These are phyloP conservation scores for Basidioascus undulatus DNA, from an alignment of 768 basidiomycete genomes.

Conservation along the genomic window DNA sequence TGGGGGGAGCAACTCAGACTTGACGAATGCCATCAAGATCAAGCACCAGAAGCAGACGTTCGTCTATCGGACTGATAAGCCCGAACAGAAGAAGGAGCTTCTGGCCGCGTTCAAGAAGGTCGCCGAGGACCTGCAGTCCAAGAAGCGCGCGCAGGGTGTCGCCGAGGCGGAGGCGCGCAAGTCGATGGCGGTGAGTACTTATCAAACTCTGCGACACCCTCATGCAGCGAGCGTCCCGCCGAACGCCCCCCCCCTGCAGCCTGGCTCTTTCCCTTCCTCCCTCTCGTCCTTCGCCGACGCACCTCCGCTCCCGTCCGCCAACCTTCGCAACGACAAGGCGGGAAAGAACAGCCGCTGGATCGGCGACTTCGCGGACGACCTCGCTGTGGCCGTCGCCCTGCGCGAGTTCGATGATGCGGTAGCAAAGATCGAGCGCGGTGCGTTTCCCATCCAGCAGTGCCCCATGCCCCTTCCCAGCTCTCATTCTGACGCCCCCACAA, in stretches of 20 bases:
- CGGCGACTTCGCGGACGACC: constrained; percentile 70
- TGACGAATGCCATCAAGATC: constrained; percentile 96
- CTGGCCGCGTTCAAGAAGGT: constrained; percentile 70
- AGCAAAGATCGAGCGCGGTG: constrained; percentile 60
- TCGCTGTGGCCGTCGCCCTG: constrained; percentile 73
- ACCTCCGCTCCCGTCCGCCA: constrained; percentile 25
- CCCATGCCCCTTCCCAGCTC: too few relatives aligned
- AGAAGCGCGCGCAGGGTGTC: constrained; percentile 55
- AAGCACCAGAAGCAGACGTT: constrained; percentile 78
- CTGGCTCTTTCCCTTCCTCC: constrained; percentile 4
- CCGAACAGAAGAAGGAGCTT: constrained; percentile 64
- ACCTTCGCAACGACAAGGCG: constrained; percentile 47
- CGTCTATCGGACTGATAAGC: constrained; percentile 65
- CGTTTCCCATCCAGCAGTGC: constrained; percentile 1
- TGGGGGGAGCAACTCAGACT: too few relatives aligned
- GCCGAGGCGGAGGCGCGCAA: constrained; percentile 53
- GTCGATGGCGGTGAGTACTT: constrained; percentile 26
- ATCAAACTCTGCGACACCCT: neutral
- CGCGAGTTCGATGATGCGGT: constrained; percentile 74
- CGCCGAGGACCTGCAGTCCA: constrained; percentile 68
- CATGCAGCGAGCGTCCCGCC: too few relatives aligned
- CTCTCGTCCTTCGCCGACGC: constrained; percentile 6
- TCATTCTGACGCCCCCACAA: too few relatives aligned
- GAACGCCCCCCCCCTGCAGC: too few relatives aligned
- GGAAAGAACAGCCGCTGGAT: constrained; percentile 70